Conservation (phyloP, 495 filamentous ascomycete genomes). For the Parathielavia hyrcaniae region DNA sequence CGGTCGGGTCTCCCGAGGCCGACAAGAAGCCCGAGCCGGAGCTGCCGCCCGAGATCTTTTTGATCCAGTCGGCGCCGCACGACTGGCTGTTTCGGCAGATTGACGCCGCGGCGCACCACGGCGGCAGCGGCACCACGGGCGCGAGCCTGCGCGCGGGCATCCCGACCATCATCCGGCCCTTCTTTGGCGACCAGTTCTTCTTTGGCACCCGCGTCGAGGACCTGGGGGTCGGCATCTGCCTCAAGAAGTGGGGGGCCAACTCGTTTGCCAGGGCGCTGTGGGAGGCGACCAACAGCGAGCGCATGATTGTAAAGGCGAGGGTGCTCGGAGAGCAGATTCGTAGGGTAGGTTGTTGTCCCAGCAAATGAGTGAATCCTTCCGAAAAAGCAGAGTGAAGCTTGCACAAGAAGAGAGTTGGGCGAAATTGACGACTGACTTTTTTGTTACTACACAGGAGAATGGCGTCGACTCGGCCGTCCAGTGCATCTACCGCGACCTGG, state of each 20-base stretch:
- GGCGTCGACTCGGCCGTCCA: constrained; percentile 86
- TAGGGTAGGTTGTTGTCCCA: constrained; percentile 50
- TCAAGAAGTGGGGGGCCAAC: constrained; percentile 80
- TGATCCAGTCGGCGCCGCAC: constrained; percentile 86
- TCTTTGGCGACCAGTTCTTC: constrained; percentile 98
- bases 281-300: constrained; percentile 79
- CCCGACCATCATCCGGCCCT: constrained; percentile 91
- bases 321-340: constrained; percentile 81
- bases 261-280: constrained; percentile 81
- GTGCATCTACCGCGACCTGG: constrained; percentile 88
- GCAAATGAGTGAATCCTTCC: background rate
- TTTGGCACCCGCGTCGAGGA: constrained; percentile 86
- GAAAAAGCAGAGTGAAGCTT: constrained; percentile 18
- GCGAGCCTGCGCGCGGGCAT: constrained; percentile 88
- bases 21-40: constrained; percentile 55
- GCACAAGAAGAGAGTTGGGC: too few species aligned
- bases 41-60: constrained; percentile 73
- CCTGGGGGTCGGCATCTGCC: constrained; percentile 80
- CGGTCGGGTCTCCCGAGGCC: background rate
- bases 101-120: constrained; percentile 91
- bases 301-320: constrained; percentile 82
- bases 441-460: constrained; percentile 64
- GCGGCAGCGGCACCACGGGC: constrained; percentile 91
- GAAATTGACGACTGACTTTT: too few species aligned
- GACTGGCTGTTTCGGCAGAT: constrained; percentile 96